phyloP scores from a whole-genome alignment of 2,329 filamentous ascomycete species.

The Beauveria medogensis region DNA sequence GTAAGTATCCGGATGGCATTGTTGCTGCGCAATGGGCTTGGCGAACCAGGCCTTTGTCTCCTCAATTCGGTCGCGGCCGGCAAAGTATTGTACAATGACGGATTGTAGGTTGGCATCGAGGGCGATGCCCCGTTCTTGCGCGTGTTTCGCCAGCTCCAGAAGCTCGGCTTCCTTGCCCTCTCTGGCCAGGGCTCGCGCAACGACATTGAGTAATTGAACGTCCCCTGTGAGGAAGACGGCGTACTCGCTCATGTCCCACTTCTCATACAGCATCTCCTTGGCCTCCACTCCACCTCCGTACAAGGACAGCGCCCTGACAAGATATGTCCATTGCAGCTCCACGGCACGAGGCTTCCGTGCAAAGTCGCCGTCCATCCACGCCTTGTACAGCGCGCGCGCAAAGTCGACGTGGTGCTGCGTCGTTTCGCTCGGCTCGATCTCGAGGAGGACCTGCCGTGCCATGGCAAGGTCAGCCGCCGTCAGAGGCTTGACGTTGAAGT shows the following conservation, averaged over 20 bases:
- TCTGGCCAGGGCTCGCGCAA: slow-evolving; percentile 48
- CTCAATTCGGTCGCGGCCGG: slow-evolving; percentile 45
- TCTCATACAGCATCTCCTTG: slow-evolving; percentile 30
- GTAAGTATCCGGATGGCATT: slow-evolving; percentile 19
- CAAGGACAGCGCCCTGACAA: slow-evolving; percentile 36
- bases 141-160: slow-evolving; percentile 43
- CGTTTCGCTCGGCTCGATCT: slow-evolving; percentile 33
- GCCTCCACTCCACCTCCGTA: slow-evolving; percentile 51
- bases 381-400: slow-evolving; percentile 34
- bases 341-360: slow-evolving; percentile 14
- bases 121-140: slow-evolving; percentile 38
- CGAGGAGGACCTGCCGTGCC: slow-evolving; percentile 36
- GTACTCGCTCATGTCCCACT: slow-evolving; percentile 21
- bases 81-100: slow-evolving; percentile 55
- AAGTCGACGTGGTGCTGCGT: slow-evolving; percentile 39
- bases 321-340: slow-evolving; percentile 22
- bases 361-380: slow-evolving; percentile 16
- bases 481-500: slow-evolving; percentile 24
- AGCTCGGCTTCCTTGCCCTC: slow-evolving; percentile 53
- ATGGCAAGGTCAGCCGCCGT: slow-evolving; percentile 34
- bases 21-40: slow-evolving; percentile 35
- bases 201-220: slow-evolving; percentile 19
- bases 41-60: slow-evolving; percentile 62
- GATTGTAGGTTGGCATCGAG: slow-evolving; percentile 40
- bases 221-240: slow-evolving; percentile 15